A percentile compares a stretch with the other conserved stretches of the same genome.
These are phyloP conservation scores for Beta lomatogona DNA, from an alignment of 179 eudicot species.

Conservation along the genomic window DNA sequence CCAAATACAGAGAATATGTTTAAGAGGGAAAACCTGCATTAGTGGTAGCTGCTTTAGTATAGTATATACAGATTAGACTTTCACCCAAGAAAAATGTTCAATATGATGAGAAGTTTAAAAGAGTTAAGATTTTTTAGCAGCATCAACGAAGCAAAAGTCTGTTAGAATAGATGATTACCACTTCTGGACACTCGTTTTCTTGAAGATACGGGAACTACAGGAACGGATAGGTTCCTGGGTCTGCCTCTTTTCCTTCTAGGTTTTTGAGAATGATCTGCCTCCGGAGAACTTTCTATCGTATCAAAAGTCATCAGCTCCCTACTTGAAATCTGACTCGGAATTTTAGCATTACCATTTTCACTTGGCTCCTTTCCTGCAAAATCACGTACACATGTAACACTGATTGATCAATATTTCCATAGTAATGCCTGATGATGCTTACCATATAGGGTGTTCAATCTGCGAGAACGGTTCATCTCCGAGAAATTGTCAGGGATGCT, in stretches of 20 bases:
- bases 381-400: background rate
- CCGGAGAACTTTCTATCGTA: conserved; percentile 8
- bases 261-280: background rate
- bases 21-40: no score
- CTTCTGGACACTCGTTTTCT: conserved; percentile 6
- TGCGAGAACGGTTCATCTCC: background rate
- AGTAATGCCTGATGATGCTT: background rate
- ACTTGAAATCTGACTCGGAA: conserved; percentile 5
- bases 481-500: background rate
- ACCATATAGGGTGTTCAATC: background rate
- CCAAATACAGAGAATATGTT: no score
- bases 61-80: no score
- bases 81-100: no score
- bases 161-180: conserved; percentile 3
- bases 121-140: background rate
- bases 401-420: background rate
- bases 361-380: conserved; percentile 23
- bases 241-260: conserved; percentile 16
- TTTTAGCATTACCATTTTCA: conserved; percentile 3
- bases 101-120: background rate
- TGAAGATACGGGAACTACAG: conserved; percentile 2
- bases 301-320: background rate
- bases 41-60: no score
- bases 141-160: background rate
- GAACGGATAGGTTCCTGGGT: background rate